These are phyloP conservation scores for Penicillium flavigenum DNA, from an alignment of 495 filamentous ascomycete species.

Conservation along the genomic window DNA sequence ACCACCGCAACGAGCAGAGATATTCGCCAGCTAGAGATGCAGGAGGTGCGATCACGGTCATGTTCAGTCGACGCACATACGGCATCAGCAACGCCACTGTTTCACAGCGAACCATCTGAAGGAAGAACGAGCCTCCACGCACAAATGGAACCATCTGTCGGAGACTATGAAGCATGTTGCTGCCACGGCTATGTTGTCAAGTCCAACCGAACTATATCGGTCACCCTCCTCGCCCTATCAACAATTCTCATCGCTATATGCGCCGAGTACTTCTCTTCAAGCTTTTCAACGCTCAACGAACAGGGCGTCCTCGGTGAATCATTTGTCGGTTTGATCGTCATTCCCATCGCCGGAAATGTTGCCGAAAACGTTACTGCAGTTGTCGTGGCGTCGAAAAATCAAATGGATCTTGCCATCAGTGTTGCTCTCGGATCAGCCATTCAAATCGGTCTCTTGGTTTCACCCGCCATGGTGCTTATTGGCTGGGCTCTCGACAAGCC, in stretches of 20 bases:
- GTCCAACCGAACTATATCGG: slow-evolving; percentile 6
- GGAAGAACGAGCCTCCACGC: background rate
- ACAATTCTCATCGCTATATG: slow-evolving; percentile 32
- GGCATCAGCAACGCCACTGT: slow-evolving; percentile 9
- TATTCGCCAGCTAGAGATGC: slow-evolving; percentile 11
- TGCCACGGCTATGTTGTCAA: background rate
- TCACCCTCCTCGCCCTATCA: slow-evolving; percentile 17
- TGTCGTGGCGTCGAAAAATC: slow-evolving; percentile 23
- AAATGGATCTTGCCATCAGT: slow-evolving; percentile 29
- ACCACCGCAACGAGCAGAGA: background rate
- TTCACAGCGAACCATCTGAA: background rate
- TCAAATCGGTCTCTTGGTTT: slow-evolving; percentile 38
- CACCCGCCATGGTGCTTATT: slow-evolving; percentile 60
- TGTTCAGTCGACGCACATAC: background rate
- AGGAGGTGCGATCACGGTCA: slow-evolving; percentile 5
- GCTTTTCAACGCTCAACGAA: slow-evolving; percentile 23
- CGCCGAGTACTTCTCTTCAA: slow-evolving; percentile 29
- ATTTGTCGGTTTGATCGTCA: slow-evolving; percentile 31
- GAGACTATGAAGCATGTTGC: background rate
- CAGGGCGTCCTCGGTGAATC: slow-evolving; percentile 16
- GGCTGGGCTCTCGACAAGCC: slow-evolving; percentile 61
- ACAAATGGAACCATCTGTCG: background rate
- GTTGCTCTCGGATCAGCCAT: slow-evolving; percentile 28
- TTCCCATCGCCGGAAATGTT: slow-evolving; percentile 31
- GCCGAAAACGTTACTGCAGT: slow-evolving; percentile 28